Base-by-base conservation (phyloP, 169 alveolate genomes). In the Fabrea salina region DNA sequence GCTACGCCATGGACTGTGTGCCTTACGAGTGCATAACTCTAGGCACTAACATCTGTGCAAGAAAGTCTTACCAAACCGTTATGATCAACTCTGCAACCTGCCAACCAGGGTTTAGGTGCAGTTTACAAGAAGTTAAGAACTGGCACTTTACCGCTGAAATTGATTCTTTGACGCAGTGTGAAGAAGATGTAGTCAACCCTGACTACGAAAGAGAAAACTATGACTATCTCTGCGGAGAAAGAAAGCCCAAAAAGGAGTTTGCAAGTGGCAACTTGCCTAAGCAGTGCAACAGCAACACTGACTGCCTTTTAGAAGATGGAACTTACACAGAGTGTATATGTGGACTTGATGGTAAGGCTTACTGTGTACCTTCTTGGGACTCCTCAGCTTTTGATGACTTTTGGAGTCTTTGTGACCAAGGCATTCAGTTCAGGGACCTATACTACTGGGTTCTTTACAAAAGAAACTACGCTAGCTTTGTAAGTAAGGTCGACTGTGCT, bases 291-390 rank as follows among this genome's bases (percentile, higher is more conserved):
- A 27, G 35, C 6, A 37, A 27, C 33, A 19, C 19, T 27, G 78
- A 68, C 44, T 68, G 78, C 30, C 13, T 68, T 1, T 27, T 68
- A n/a, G 35, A 40, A 40, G 61, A 68, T 68, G 78, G 66, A 43
- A 4, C 2, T 40, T 19, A 19, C 11, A 43, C 32, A 0, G 37
- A 13, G 8, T 68, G 78, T 30, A 7, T 16, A 40, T 68, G 78
- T 44, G 78, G 78, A 4, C 32, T 32, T 40, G 61, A 68, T 68
- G 78, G 78, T 19, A 8, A 37, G 13, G 13, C 27, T 2, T 68
- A 68, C 4, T 68, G 78, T 39, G 32, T 68, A 13, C 78, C 78
- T 40, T 35, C 66, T 44, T 68, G 78, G 61, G 78, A 43, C 2
- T 37, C 78, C 16, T 19, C 19, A 41, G 66, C 44, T 16, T 68